Conservation (phyloP, 2,329 filamentous ascomycete genomes). For the Lachnellula arida region DNA sequence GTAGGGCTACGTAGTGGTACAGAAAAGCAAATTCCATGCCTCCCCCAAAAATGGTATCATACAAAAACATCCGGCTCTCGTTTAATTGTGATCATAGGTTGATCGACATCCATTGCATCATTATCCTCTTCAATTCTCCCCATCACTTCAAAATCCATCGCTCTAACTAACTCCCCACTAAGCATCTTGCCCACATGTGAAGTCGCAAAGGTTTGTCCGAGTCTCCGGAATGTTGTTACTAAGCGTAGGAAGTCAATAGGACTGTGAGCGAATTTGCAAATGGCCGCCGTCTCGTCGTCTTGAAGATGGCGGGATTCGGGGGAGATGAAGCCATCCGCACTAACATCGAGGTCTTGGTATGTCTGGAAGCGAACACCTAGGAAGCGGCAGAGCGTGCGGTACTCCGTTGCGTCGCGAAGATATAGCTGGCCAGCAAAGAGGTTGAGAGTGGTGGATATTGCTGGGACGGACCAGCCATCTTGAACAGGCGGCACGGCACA, state of each 20-base stretch:
- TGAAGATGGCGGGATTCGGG: constrained; percentile 5
- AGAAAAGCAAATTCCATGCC: not conserved
- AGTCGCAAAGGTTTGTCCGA: constrained; percentile 36
- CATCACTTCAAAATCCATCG: not conserved
- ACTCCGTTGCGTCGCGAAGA: constrained; percentile 49
- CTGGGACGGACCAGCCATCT: constrained; percentile 16
- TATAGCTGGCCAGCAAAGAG: constrained; percentile 67
- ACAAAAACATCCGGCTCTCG: not conserved
- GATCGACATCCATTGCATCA: constrained; percentile 12
- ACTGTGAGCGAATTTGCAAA: constrained; percentile 34
- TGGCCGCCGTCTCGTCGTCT: not conserved
- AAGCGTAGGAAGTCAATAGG: constrained; percentile 39
- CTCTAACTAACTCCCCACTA: constrained; percentile 31
- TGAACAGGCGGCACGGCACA: constrained; percentile 35
- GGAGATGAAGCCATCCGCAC: constrained; percentile 33
- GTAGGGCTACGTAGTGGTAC: no score
- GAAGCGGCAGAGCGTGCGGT: constrained; percentile 45
- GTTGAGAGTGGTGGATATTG: constrained; percentile 46
- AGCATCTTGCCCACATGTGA: constrained; percentile 44
- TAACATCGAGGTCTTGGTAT: constrained; percentile 14
- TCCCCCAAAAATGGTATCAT: not conserved
- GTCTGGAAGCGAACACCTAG: constrained; percentile 43
- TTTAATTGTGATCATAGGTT: constrained; percentile 1
- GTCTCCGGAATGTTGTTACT: constrained; percentile 33
- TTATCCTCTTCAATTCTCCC: constrained; percentile 2